A percentile compares a stretch with the other conserved stretches of the same genome.
Conservation (phyloP, 1,139 yeast genomes). For the Sugiyamaella castrensis region DNA sequence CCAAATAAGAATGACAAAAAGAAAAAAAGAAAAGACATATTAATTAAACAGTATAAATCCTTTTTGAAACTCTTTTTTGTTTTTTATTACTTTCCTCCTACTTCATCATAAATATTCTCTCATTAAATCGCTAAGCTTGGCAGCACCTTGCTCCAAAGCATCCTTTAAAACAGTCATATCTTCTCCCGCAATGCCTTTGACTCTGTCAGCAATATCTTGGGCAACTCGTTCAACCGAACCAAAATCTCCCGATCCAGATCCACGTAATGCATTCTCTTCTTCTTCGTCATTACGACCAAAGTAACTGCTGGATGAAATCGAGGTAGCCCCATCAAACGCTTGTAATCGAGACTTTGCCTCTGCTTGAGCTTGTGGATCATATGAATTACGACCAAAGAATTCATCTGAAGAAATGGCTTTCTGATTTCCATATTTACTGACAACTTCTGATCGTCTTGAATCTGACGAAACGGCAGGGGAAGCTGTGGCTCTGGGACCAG, state of each 20-base stretch:
- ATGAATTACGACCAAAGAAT: constrained; percentile 83
- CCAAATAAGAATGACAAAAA: neutral
- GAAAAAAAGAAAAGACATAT: neutral
- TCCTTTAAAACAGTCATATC: constrained; percentile 86
- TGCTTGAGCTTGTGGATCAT: constrained; percentile 70
- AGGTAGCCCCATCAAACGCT: constrained; percentile 77
- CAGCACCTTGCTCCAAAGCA: constrained; percentile 94
- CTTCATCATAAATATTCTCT: constrained; percentile 69
- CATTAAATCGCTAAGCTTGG: constrained; percentile 75
- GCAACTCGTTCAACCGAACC: constrained; percentile 55
- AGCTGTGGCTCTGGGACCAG: constrained; percentile 28
- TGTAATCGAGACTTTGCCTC: constrained; percentile 81
- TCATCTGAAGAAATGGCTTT: constrained; percentile 96
- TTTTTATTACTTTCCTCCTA: too few relatives aligned
- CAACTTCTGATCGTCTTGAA: constrained; percentile 34
- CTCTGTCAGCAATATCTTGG: constrained; percentile 64
- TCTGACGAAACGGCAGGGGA: constrained; percentile 43
- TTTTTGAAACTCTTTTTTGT: neutral
- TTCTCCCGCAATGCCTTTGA: constrained; percentile 75
- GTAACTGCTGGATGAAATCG: constrained; percentile 88
- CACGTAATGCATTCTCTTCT: constrained; percentile 36
- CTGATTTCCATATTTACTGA: constrained; percentile 75
- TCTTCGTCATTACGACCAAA: constrained; percentile 78
- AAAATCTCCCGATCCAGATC: constrained; percentile 31
- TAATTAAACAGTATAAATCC: neutral